Conservation (phyloP, 148 eudicot genomes). For the Heliosperma pusillum region DNA sequence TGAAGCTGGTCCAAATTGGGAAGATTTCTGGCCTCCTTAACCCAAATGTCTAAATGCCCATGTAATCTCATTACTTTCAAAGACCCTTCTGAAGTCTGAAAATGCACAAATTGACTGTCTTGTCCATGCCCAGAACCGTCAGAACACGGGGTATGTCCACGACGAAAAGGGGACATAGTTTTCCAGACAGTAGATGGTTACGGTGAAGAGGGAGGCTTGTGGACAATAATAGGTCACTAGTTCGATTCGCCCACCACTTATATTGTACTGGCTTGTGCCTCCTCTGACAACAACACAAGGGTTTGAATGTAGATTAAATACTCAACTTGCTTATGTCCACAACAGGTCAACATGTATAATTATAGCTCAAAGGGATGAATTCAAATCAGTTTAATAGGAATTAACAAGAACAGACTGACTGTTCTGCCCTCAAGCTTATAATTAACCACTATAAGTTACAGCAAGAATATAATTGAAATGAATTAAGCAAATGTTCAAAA, state of each 20-base stretch:
- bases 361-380: background rate
- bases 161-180: constrained; percentile 37
- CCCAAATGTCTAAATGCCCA: constrained; percentile 90
- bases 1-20: constrained; percentile 83
- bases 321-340: background rate
- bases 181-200: background rate
- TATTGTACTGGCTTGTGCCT: too few relatives aligned
- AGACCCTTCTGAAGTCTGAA: constrained; percentile 55
- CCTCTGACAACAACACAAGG: too few relatives aligned
- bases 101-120: constrained; percentile 45
- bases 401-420: background rate
- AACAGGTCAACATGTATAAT: background rate
- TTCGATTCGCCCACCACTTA: too few relatives aligned
- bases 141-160: constrained; percentile 18
- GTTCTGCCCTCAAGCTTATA: too few relatives aligned
- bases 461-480: too few relatives aligned
- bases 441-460: too few relatives aligned
- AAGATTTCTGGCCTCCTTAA: constrained; percentile 65
- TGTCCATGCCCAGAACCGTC: constrained; percentile 45
- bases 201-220: too few relatives aligned
- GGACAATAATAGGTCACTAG: too few relatives aligned
- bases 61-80: constrained; percentile 57
- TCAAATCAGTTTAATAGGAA: background rate
- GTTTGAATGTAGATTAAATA: background rate
- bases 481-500: background rate